These are phyloP conservation scores for Aspergillus olivimuriae DNA, from an alignment of 495 filamentous ascomycete species.

Conservation along the genomic window DNA sequence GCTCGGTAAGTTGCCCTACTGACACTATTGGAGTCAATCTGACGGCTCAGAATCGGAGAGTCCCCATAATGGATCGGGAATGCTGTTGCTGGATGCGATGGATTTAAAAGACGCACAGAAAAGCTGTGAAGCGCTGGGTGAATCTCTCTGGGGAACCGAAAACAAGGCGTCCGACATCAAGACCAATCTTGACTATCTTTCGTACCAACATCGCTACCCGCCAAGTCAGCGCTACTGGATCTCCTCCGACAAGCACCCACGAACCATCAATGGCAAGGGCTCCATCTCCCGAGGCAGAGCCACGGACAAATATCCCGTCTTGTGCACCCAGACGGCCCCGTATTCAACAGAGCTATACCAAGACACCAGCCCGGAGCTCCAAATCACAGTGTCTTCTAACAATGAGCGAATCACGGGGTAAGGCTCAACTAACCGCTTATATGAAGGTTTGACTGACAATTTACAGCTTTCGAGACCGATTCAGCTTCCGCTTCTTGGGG, in stretches of 20 bases:
- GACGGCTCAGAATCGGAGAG: not conserved
- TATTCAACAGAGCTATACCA: not conserved
- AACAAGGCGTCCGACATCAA: not conserved
- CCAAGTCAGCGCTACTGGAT: not conserved
- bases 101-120: not conserved
- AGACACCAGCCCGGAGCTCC: not conserved
- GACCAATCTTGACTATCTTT: not conserved
- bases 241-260: not conserved
- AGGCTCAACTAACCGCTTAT: too few species aligned
- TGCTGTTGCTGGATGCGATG: not conserved
- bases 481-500: conserved; percentile 19
- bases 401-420: not conserved
- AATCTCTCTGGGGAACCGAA: not conserved
- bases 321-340: not conserved
- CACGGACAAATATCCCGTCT: not conserved
- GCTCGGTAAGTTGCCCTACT: not conserved
- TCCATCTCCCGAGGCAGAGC: not conserved
- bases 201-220: not conserved
- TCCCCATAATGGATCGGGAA: not conserved
- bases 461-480: conserved; percentile 18
- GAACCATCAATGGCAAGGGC: not conserved
- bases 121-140: not conserved
- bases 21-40: not conserved
- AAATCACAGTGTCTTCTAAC: not conserved
- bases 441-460: too few species aligned